phyloP scores from a whole-genome alignment of 805 yeast genomes.

The Lipomyces yamanashiensis region DNA sequence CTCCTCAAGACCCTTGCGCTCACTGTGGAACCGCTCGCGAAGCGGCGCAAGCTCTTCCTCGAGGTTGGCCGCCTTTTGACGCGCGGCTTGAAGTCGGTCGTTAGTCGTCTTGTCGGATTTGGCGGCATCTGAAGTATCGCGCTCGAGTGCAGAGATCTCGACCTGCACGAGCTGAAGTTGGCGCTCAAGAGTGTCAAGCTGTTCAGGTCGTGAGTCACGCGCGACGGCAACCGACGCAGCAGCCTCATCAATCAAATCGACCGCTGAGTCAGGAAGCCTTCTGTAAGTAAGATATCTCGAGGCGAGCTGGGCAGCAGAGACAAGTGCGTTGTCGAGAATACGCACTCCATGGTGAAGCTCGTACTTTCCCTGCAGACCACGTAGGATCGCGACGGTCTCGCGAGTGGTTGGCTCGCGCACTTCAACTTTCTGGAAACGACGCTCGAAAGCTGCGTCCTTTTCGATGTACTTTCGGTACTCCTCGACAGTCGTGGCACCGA shows the following conservation, averaged over 20 bases:
- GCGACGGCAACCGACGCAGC: constrained; percentile 98
- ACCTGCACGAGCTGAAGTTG: constrained; percentile 89
- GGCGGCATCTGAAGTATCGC: constrained; percentile 77
- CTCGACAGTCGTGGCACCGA: constrained; percentile 95
- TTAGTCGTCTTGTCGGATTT: constrained; percentile 71
- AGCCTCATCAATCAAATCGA: constrained; percentile 92
- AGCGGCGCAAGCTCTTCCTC: constrained; percentile 86
- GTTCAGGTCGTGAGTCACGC: constrained; percentile 97
- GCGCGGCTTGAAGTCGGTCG: constrained; percentile 81
- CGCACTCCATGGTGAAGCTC: constrained; percentile 98
- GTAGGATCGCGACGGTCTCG: constrained; percentile 92
- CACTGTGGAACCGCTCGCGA: constrained; percentile 81
- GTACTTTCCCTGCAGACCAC: constrained; percentile 94
- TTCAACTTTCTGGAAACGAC: constrained; percentile 97
- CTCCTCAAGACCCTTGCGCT: constrained; percentile 88
- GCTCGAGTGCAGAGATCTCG: constrained; percentile 94
- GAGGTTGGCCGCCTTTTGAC: constrained; percentile 75
- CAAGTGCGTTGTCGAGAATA: constrained; percentile 91
- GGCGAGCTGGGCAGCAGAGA: constrained; percentile 92
- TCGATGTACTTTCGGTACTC: constrained; percentile 92
- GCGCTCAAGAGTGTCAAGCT: constrained; percentile 90
- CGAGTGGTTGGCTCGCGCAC: constrained; percentile 91
- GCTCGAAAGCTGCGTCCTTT: constrained; percentile 98
- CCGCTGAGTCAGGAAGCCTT: constrained; percentile 95
- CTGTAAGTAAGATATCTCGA: constrained; percentile 93